Percentiles rank a stretch among this genome's conserved stretches.
These are phyloP conservation scores for Podaxis sp. DNA, from an alignment of 768 basidiomycete species.

Conservation along the genomic window DNA sequence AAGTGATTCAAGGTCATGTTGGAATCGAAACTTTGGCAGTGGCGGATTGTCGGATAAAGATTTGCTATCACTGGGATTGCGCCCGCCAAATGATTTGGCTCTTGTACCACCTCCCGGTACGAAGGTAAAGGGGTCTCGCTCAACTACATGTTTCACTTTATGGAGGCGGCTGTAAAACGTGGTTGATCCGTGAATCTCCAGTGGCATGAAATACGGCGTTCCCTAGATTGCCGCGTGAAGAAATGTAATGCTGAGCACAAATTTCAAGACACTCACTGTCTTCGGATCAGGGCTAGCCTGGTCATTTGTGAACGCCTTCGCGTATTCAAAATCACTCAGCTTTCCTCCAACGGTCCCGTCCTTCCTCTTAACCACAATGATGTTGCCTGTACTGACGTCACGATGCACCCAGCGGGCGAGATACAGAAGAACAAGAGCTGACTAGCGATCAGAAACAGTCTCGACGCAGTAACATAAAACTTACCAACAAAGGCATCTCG, in stretches of 20 bases:
- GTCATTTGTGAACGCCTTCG: neutral
- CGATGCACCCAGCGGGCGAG: slow-evolving; percentile 17
- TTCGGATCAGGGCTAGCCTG: neutral
- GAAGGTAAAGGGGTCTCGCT: too few species aligned
- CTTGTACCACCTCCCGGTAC: too few species aligned
- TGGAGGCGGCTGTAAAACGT: too few species aligned
- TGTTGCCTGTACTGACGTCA: slow-evolving; percentile 15
- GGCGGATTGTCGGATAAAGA: too few species aligned
- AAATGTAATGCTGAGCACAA: neutral
- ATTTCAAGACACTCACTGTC: neutral
- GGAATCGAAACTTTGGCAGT: neutral
- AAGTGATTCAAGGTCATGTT: slow-evolving; percentile 12
- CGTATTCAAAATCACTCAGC: slow-evolving; percentile 14
- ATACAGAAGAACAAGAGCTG: slow-evolving; percentile 15
- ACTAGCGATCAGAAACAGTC: neutral
- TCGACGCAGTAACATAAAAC: neutral
- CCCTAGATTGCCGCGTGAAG: neutral
- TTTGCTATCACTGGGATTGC: too few species aligned
- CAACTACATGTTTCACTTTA: too few species aligned
- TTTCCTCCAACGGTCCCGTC: neutral
- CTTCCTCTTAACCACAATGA: neutral
- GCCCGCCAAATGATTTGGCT: too few species aligned
- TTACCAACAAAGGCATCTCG: neutral
- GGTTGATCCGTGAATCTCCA: neutral
- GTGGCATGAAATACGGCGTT: neutral